A percentile compares a stretch with the other conserved stretches of the same genome.
These are phyloP conservation scores for Peniophora sp. DNA, from an alignment of 1,284 basidiomycete species.

Conservation along the genomic window DNA sequence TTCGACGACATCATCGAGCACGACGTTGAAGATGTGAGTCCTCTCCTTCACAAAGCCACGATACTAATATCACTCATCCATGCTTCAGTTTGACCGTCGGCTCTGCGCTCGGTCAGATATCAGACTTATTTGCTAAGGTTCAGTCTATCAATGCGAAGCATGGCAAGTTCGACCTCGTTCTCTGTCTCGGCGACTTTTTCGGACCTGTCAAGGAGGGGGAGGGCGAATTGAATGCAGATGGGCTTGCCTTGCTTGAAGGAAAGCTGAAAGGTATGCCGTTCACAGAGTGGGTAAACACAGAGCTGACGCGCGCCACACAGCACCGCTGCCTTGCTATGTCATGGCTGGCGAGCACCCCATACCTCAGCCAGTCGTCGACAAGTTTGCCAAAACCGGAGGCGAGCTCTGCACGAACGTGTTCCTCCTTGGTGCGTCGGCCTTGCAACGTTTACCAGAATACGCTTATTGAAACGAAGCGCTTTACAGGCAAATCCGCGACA, in stretches of 20 bases:
- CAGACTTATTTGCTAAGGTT: slow-evolving; percentile 74
- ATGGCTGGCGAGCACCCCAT: slow-evolving; percentile 78
- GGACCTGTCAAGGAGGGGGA: slow-evolving; percentile 42
- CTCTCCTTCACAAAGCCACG: background rate
- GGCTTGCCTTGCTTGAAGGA: slow-evolving; percentile 55
- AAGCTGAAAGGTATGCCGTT: slow-evolving; percentile 50
- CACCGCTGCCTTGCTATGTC: slow-evolving; percentile 87
- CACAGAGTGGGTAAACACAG: too few relatives aligned
- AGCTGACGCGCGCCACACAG: slow-evolving; percentile 28
- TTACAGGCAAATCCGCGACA: slow-evolving; percentile 73
- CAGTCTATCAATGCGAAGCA: slow-evolving; percentile 86
- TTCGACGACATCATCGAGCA: slow-evolving; percentile 6
- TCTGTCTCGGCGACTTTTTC: slow-evolving; percentile 92
- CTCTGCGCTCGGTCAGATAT: slow-evolving; percentile 72
- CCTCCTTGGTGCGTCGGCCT: slow-evolving; percentile 60
- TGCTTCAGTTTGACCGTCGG: slow-evolving; percentile 74
- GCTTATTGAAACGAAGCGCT: background rate
- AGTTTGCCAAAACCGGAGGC: slow-evolving; percentile 66
- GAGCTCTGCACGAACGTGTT: slow-evolving; percentile 79
- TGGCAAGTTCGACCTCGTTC: slow-evolving; percentile 86
- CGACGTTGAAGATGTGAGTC: slow-evolving; percentile 15
- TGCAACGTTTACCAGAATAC: background rate
- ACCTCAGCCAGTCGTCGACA: slow-evolving; percentile 65
- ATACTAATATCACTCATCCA: background rate
- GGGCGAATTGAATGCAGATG: slow-evolving; percentile 38